Evolutionary conservation across 2,329 filamentous ascomycete genomes (phyloP), one percentile per base, ranked within the genome.

Genomic region (Pseudopithomyces maydicus): DNA sequence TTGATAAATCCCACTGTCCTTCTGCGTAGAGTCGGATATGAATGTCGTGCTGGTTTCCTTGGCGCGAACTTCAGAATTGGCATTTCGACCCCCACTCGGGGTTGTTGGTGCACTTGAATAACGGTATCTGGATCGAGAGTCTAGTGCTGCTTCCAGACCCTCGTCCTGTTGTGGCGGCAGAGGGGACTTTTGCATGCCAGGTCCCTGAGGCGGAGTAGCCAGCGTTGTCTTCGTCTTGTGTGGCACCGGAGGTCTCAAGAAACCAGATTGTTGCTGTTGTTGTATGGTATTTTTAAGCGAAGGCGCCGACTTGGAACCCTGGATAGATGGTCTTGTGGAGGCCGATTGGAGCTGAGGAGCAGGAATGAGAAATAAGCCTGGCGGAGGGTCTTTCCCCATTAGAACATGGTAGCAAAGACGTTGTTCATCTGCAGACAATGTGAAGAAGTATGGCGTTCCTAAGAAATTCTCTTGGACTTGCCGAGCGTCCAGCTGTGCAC

Each of bases 401-500:
- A 74, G 48, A 29, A 60, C 49, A 15, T 60, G 55, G 42, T 70
- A 73, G 56, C 70, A 74, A 36, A 57, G 56, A 23, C 63, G 62
- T 48, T 72, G 69, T 19, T 69, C 65, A 1, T 68, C 66, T 12
- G 53, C 11, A 5, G 61, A 35, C 3, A 73, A 55, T 43, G 58
- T 59, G 1, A 58, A 61, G 43, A 73, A 66, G 49, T 68, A 74
- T 6, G 57, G 23, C 2, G 72, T 70, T 8, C 63, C 66, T 10
- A 74, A 46, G 26, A 74, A 73, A 14, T 66, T 57, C 3, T 69
- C 63, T n/a, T 69, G 63, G 10, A 71, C 50, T 19, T 67, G 57
- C 35, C 56, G 65, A 17, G 52, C 47, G 41, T 70, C 61, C 8
- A 75, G 54, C 2, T 66, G 63, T n/a, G 23, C 39, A n/a, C 69